Base-by-base conservation (phyloP, 257 asterid genomes). In the Nicotiana tomentosiformis region DNA sequence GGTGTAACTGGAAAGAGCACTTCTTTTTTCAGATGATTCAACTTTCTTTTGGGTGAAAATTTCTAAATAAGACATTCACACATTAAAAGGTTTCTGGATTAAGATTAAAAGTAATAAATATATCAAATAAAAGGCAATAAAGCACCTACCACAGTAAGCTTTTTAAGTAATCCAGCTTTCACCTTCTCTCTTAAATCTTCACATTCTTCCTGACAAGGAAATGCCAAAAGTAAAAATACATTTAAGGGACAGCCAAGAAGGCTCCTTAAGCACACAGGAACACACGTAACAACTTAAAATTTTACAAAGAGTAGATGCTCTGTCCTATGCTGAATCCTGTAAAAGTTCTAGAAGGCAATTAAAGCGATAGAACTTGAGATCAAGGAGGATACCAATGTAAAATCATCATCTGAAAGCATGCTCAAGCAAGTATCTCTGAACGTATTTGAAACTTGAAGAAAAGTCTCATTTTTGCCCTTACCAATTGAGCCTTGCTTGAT, bases 131-230 rank as follows among this genome's bases (percentile, higher is more conserved):
- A 39, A 33, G 77, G 35, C 43, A 82, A 32, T 8, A 10, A 23
- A 72, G 61, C 66, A 87, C 97, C 89, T 77, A 94, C 97, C 86
- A 94, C 87, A 66, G 89, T 90, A 78, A 92, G 98, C 90, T 93
- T 90, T 84, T 86, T 85, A 29, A 93, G 70, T 82, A 85, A 81
- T 82, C 97, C 97, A 80, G 90, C 89, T 74, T 82, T 77, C 84
- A 93, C 84, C 84, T 82, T 93, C n/a, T 80, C 81, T 81, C 81
- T 86, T 86, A 94, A 84, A 43, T 89, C 93, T 35, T 84, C 88
- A 82, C 94, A 91, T 88, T 94, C 97, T 82, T 86, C 96, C 98
- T 94, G 91, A 69, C 82, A 87, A 18, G 46, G 55, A 32, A 9
- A 70, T 23, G 39, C 1, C 11, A 57, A 37, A n/a, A 35, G 78